phyloP scores from a whole-genome alignment of 345 rosid species.

The Hirschfeldia incana region DNA sequence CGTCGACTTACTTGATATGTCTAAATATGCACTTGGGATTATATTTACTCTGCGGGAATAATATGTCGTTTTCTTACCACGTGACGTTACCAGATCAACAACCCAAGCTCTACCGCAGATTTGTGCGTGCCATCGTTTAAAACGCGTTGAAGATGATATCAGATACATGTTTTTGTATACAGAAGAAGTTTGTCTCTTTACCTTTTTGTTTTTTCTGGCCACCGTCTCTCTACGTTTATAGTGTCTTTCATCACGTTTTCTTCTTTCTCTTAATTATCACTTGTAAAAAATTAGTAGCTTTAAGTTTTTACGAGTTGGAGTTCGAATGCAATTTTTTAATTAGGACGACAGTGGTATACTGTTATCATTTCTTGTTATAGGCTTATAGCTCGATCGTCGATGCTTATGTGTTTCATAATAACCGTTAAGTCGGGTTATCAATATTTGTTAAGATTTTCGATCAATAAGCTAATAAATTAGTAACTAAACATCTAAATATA shows the following conservation, averaged over 20 bases:
- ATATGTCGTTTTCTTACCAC: constrained; percentile 2
- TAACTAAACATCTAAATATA: not conserved
- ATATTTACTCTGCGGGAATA: not conserved
- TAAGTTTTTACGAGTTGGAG: not conserved
- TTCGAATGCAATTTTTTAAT: not conserved
- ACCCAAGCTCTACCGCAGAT: constrained; percentile 15
- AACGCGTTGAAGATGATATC: not conserved
- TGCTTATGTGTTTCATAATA: not conserved
- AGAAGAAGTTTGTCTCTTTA: not conserved
- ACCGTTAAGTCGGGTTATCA: not conserved
- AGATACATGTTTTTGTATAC: not conserved
- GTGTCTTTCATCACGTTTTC: not conserved
- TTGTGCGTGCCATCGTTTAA: constrained; percentile 7
- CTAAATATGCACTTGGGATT: not conserved
- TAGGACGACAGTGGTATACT: not conserved
- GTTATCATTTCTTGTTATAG: too few species aligned
- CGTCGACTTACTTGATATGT: not conserved
- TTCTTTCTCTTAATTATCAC: not conserved
- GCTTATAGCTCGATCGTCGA: not conserved
- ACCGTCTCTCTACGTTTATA: not conserved
- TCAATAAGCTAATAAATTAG: not conserved
- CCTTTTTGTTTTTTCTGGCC: too few species aligned
- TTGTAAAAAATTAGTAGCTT: not conserved
- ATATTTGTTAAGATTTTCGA: not conserved
- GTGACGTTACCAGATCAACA: constrained; percentile 4